Conservation (phyloP, 1,284 basidiomycete genomes). For the Phaffia rhodozyma region DNA sequence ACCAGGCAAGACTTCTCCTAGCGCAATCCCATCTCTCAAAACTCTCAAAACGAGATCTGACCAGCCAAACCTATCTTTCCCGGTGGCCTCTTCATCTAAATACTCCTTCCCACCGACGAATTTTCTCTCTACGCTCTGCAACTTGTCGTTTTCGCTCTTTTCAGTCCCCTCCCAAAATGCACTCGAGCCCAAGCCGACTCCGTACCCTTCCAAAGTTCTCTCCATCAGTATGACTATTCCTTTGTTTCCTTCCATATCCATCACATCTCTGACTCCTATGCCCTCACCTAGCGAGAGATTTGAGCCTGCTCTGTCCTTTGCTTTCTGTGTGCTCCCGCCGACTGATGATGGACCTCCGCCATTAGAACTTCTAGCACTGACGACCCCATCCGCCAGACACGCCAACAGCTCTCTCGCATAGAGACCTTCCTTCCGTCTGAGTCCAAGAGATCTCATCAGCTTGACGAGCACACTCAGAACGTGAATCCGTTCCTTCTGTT, state of each 20-base stretch:
- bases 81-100: conserved; percentile 23
- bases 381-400: conserved; percentile 62
- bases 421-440: conserved; percentile 71
- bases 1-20: conserved; percentile 87
- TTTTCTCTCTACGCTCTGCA: conserved; percentile 1
- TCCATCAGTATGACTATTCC: conserved; percentile 61
- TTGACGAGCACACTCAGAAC: conserved; percentile 57
- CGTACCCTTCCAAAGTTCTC: conserved; percentile 61
- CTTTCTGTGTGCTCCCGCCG: conserved; percentile 38
- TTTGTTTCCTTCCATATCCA: conserved; percentile 53
- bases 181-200: conserved; percentile 42
- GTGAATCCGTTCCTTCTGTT: conserved; percentile 57
- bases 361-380: conserved; percentile 31
- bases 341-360: conserved; percentile 34
- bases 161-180: neutral
- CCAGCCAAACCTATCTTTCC: conserved; percentile 60
- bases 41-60: conserved; percentile 82
- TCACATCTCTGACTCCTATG: conserved; percentile 36
- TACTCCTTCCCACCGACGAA: conserved; percentile 14
- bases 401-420: conserved; percentile 71
- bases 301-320: conserved; percentile 38
- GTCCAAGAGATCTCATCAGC: conserved; percentile 63
- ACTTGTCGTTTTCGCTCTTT: conserved; percentile 1
- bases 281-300: conserved; percentile 56
- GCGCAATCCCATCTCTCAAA: conserved; percentile 75